These are phyloP conservation scores for Triticum monococcum DNA, from an alignment of 176 grass and related monocot species.

Conservation along the genomic window DNA sequence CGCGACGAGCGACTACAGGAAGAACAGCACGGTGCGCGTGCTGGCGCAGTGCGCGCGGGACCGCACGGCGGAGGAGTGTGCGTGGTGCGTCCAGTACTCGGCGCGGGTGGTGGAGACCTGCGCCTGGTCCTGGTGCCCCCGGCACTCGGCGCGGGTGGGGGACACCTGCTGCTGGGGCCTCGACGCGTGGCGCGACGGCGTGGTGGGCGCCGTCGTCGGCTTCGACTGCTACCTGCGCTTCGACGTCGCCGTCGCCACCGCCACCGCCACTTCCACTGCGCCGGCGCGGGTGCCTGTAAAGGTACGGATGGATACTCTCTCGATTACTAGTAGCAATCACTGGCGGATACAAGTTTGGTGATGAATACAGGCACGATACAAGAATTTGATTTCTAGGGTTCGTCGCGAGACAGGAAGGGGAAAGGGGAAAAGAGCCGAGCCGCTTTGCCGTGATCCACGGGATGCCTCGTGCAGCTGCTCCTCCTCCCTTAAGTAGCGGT, in stretches of 20 bases:
- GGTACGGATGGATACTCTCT: too few species aligned
- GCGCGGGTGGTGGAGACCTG: neutral
- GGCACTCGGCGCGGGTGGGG: neutral
- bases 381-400: too few species aligned
- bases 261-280: neutral
- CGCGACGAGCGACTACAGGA: neutral
- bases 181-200: neutral
- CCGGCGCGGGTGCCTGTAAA: neutral
- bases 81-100: neutral
- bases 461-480: too few species aligned
- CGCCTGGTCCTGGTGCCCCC: neutral
- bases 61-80: neutral
- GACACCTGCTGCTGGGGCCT: neutral
- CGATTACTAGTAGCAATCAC: too few species aligned
- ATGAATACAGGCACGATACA: too few species aligned
- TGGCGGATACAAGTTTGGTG: too few species aligned
- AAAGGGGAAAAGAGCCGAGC: too few species aligned
- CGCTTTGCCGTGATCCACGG: too few species aligned
- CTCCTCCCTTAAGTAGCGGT: too few species aligned
- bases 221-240: neutral
- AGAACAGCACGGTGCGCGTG: neutral
- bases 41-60: constrained; percentile 4
- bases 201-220: neutral
- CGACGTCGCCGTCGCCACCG: neutral
- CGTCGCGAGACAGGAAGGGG: too few species aligned